These are phyloP conservation scores for Corymbia maculata DNA, from an alignment of 345 rosid species.

Conservation along the genomic window DNA sequence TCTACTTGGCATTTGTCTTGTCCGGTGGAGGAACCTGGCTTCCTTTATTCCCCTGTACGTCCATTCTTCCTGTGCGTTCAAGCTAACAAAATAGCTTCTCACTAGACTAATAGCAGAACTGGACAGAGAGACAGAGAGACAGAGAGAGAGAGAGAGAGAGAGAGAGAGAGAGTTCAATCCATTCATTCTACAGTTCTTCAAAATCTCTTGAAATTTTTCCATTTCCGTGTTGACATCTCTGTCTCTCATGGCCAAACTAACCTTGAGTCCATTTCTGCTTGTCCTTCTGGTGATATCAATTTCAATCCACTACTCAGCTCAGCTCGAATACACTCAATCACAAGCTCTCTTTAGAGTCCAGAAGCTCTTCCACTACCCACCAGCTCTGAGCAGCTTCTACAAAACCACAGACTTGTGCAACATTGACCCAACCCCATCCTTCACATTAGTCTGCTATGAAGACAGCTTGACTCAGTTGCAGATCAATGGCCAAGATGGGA, in stretches of 20 bases:
- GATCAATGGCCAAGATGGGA: slow-evolving; percentile 22
- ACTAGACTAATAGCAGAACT: neutral
- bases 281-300: slow-evolving; percentile 1
- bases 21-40: neutral
- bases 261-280: neutral
- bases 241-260: slow-evolving; percentile 20
- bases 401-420: slow-evolving; percentile 28
- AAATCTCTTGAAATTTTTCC: neutral
- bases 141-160: neutral
- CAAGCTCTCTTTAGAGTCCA: slow-evolving; percentile 27
- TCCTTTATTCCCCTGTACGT: neutral
- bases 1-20: neutral
- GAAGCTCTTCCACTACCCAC: slow-evolving; percentile 33
- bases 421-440: slow-evolving; percentile 26
- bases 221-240: neutral
- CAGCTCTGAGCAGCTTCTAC: slow-evolving; percentile 10
- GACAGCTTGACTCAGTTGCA: slow-evolving; percentile 54
- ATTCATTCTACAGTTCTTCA: neutral
- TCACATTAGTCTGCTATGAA: slow-evolving; percentile 40
- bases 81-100: neutral
- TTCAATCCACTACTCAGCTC: slow-evolving; percentile 12
- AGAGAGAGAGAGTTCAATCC: neutral
- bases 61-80: neutral
- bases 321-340: slow-evolving; percentile 26
- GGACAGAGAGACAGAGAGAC: neutral